Base-by-base conservation (phyloP, 2,329 filamentous ascomycete genomes). In the Penicillium olsonii region DNA sequence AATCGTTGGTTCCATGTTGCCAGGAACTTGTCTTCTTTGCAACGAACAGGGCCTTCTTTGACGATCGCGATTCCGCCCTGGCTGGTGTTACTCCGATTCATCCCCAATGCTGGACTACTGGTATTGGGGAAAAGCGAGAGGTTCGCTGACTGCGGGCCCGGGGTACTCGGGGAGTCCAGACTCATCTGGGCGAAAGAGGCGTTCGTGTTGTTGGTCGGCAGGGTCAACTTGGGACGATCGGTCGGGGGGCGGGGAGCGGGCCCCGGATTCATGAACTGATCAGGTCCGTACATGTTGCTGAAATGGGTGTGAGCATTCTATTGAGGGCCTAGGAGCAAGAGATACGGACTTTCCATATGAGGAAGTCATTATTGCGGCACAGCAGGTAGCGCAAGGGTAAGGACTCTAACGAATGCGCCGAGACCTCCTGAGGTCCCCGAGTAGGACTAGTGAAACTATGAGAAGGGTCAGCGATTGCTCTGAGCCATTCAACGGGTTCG, bases 221-320 rank as follows among this genome's bases (percentile, higher is more conserved):
- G 80, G 63, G 86, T 85, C 60, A 96, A 83, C 66, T 89, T 87
- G 53, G 91, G 89, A 64, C 89, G 84, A 66, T 94, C 89, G 52
- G 82, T 86, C 17, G 92, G 94, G 53, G 94, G 92, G 64, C 88
- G 87, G 59, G 94, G 94, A 60, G 94, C 92, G 62, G 94, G 92
- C 58, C 94, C 91, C 55, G 94, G 91, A 73, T 97, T 97, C 88
- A 97, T 95, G 77, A 97, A 97, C 63, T 85, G 82, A 56, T 82
- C 80, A 53, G 79, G 74, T 37, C 80, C 75, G 71, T 85, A 87
- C 64, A 84, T 78, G 59, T 81, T 83, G 67, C 57, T 60, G 12
- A 42, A 42, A 47, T 18, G 42, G 34, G 14, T 34, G 38, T 45
- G 8, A 48, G 48, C 59, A 42, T 54, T 14, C 37, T 42, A 39